phyloP scores from a whole-genome alignment of 108 stramenopile species.

The Fragilaria crotonensis region DNA sequence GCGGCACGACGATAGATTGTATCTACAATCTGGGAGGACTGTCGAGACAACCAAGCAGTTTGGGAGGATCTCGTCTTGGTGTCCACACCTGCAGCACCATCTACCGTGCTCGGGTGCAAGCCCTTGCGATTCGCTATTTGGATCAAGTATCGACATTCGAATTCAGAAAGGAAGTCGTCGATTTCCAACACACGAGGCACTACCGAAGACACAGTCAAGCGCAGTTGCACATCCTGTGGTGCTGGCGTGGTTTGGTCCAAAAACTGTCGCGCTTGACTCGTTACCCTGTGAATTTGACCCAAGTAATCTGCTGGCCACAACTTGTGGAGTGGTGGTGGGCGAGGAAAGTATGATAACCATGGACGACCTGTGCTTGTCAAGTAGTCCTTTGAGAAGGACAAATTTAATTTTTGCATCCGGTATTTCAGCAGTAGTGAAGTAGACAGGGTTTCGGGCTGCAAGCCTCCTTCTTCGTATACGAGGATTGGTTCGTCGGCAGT shows the following conservation, averaged over 20 bases:
- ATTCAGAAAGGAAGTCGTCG: conserved; percentile 56
- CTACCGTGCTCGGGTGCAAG: conserved; percentile 50
- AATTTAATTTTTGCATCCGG: conserved; percentile 50
- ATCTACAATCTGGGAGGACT: conserved; percentile 55
- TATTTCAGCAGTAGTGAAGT: conserved; percentile 31
- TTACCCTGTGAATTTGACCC: conserved; percentile 47
- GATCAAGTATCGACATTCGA: conserved; percentile 61
- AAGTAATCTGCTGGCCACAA: conserved; percentile 63
- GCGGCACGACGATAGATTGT: conserved; percentile 74
- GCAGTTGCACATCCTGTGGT: conserved; percentile 5
- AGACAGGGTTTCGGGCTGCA: conserved; percentile 11
- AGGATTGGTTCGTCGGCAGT: conserved; percentile 66
- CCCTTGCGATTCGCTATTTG: conserved; percentile 42
- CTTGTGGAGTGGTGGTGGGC: conserved; percentile 45
- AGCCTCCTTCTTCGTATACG: conserved; percentile 56
- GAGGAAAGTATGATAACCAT: conserved; percentile 76
- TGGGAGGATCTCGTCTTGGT: conserved; percentile 46
- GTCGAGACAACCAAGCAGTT: conserved; percentile 70
- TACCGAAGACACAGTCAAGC: conserved; percentile 47
- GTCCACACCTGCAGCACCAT: conserved; percentile 18
- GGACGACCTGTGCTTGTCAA: conserved; percentile 41
- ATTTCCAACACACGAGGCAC: conserved; percentile 64
- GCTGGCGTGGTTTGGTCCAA: conserved; percentile 1
- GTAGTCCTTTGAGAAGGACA: conserved; percentile 60
- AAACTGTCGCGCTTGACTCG: conserved; percentile 8